phyloP scores from a whole-genome alignment of 2,329 filamentous ascomycete species.

The Fusarium sp. region DNA sequence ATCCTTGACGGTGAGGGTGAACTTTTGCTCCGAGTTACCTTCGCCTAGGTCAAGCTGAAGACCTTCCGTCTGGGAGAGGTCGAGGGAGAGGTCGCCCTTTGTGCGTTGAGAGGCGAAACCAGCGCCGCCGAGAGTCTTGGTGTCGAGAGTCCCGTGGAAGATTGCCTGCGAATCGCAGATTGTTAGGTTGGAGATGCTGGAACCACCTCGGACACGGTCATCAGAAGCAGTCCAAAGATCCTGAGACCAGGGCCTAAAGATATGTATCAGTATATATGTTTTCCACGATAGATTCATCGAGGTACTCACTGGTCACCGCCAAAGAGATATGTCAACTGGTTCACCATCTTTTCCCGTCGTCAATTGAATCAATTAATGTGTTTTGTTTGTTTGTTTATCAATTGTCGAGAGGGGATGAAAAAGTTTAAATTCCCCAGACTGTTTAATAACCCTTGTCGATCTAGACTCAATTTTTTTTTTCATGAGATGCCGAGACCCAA shows the following conservation, averaged over 20 bases:
- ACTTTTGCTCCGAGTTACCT: slow-evolving; percentile 71
- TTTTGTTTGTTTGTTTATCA: not conserved
- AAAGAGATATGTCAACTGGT: slow-evolving; percentile 51
- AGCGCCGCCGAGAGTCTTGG: slow-evolving; percentile 79
- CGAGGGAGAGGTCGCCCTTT: slow-evolving; percentile 68
- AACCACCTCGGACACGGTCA: slow-evolving; percentile 82
- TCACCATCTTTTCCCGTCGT: slow-evolving; percentile 17
- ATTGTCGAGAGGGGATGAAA: not conserved
- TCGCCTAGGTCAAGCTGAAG: slow-evolving; percentile 64
- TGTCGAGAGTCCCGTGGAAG: slow-evolving; percentile 80
- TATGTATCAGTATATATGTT: slow-evolving; percentile 12
- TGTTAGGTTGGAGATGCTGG: slow-evolving; percentile 67
- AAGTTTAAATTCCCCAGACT: not conserved
- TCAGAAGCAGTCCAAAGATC: slow-evolving; percentile 77
- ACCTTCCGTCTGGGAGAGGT: slow-evolving; percentile 73
- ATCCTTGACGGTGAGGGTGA: slow-evolving; percentile 83
- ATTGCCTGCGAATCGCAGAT: slow-evolving; percentile 56
- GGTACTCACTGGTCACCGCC: slow-evolving; percentile 53
- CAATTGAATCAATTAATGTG: slow-evolving; percentile 5
- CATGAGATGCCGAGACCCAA: not conserved
- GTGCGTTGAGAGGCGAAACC: slow-evolving; percentile 86
- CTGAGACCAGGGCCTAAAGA: slow-evolving; percentile 66
- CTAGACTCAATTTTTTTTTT: not conserved
- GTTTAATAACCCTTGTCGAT: not conserved
- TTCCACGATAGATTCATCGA: not conserved